These are phyloP conservation scores for Rhododendron vialii DNA, from an alignment of 148 eudicot genomes.

Conservation along the genomic window DNA sequence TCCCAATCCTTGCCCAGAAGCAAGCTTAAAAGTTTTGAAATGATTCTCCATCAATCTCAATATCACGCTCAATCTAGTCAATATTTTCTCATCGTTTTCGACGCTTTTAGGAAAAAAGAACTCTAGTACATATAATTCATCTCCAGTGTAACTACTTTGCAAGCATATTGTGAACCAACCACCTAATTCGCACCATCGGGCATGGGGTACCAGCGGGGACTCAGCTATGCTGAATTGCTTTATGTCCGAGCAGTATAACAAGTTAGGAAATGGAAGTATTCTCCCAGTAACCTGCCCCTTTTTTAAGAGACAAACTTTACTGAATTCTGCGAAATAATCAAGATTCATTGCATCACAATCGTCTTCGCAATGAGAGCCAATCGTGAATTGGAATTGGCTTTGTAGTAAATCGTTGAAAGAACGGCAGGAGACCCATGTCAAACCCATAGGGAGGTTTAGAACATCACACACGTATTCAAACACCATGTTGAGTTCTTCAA, in stretches of 20 bases:
- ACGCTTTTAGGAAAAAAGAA: neutral
- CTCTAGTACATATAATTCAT: neutral
- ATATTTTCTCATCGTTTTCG: neutral
- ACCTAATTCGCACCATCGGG: slow-evolving; percentile 1
- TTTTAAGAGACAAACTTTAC: neutral
- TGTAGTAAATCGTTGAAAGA: neutral
- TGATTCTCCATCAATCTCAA: neutral
- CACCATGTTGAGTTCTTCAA: neutral
- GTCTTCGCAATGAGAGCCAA: too few species aligned
- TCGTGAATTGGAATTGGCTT: too few species aligned
- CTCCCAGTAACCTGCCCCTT: slow-evolving; percentile 22
- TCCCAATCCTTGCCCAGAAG: neutral
- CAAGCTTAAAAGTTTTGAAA: neutral
- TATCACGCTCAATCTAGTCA: neutral
- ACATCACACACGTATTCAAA: neutral
- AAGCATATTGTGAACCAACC: slow-evolving; percentile 22
- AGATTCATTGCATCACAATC: too few species aligned
- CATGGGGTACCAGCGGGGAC: slow-evolving; percentile 29
- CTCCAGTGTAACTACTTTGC: neutral
- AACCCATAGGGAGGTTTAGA: neutral
- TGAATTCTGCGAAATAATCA: too few species aligned
- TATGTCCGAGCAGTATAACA: slow-evolving; percentile 23
- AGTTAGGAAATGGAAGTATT: neutral
- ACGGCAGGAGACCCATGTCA: neutral
- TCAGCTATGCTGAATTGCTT: slow-evolving; percentile 15